Conservation (phyloP, 208 protist species). For the Porcisia hertigi region DNA sequence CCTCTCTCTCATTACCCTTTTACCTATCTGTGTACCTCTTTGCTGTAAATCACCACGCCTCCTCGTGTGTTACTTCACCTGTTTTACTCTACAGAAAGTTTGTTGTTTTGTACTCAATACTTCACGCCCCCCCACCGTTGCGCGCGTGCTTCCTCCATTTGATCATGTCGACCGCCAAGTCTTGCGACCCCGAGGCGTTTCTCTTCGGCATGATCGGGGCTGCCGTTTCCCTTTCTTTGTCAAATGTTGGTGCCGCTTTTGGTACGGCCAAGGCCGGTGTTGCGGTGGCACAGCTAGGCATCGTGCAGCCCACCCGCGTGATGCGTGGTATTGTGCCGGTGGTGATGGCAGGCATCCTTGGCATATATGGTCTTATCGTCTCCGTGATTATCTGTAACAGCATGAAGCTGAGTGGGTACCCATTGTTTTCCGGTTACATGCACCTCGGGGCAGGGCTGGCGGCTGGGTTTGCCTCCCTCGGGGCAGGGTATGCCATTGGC, state of each 20-base stretch:
- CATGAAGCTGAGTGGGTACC: slow-evolving; percentile 73
- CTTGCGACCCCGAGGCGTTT: slow-evolving; percentile 66
- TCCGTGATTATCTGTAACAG: slow-evolving; percentile 89
- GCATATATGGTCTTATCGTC: slow-evolving; percentile 89
- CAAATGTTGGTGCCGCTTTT: slow-evolving; percentile 97
- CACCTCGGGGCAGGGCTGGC: slow-evolving; percentile 97
- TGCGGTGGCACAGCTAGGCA: slow-evolving; percentile 96
- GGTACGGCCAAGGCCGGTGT: slow-evolving; percentile 98
- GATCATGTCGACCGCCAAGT: slow-evolving; percentile 18
- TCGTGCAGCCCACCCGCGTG: slow-evolving; percentile 93
- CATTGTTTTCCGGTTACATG: slow-evolving; percentile 90
- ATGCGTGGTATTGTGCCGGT: slow-evolving; percentile 94
- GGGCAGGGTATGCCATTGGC: slow-evolving; percentile 98
- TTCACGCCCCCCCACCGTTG: not conserved
- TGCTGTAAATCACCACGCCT: not conserved
- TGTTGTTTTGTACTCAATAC: not conserved
- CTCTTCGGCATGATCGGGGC: slow-evolving; percentile 97
- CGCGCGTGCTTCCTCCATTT: not conserved
- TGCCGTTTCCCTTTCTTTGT: slow-evolving; percentile 81
- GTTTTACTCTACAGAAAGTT: not conserved
- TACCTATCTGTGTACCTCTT: not conserved
- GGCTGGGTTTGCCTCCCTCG: slow-evolving; percentile 94
- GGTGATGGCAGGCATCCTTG: slow-evolving; percentile 94
- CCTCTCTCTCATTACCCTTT: not conserved
- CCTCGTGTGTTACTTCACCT: not conserved